Base-by-base conservation (phyloP, 169 alveolate genomes). In the Plasmodium cynomolgi region DNA sequence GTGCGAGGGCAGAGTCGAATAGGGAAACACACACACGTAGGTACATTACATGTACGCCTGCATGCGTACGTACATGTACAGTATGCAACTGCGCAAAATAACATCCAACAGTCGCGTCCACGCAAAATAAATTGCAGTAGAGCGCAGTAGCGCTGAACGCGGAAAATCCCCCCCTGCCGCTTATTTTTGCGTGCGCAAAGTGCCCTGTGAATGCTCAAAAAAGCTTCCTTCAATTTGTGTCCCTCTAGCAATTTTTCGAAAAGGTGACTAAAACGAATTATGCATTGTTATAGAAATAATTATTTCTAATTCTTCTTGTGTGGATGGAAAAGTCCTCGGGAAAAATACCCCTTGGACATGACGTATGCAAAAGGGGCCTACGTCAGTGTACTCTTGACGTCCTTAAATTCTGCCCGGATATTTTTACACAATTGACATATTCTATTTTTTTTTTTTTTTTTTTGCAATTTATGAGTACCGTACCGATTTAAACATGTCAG, bases 31-130 rank as follows among this genome's bases (percentile, higher is more conserved):
- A 62, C 26, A 62, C 26, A 26, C 17, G 34, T 82, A 56, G 5
- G 68, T 56, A 82, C 20, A 47, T 82, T 56, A 82, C 20, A 47
- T 82, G 68, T 9, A 56, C 68, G 37, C 41, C 17, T 56, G n/a
- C 79, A 82, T 82, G 41, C 39, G 20, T 81, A 33, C 83, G 54
- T 81, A 81, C 44, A 81, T 81, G 84, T 77, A 9, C 37, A 56
- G 33, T 62, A 20, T 62, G 75, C 34, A 62, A 62, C 75, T 62
- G 26, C 0, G 75, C 0, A 62, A n/a, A 62, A 8, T 62, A 62
- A 26, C 33, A 9, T 20, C 75, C 75, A 62, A 20, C 8, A 62
- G 2, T 62, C 26, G 11, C 33, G 33, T 29, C 33, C 75, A 62
- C 15, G 75, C 33, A n/a, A 62, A 7, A 20, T 62, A 26, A 62